phyloP scores from a whole-genome alignment of 805 yeast genomes.

The Saccharomycopsis javanensis region DNA sequence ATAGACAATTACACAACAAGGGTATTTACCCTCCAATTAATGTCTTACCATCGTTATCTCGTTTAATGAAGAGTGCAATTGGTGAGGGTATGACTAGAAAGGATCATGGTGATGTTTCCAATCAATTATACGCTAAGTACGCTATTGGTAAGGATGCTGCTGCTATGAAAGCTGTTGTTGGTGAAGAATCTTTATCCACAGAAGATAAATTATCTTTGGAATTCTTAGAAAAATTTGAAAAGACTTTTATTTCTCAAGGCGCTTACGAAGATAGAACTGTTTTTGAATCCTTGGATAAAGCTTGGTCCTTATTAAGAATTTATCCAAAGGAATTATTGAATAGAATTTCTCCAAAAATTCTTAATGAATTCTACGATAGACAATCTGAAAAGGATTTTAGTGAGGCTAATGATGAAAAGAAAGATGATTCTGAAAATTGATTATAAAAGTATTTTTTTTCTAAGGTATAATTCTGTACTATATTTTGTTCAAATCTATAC shows the following conservation, averaged over 20 bases:
- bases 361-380: slow-evolving; percentile 92
- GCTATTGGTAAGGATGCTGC: slow-evolving; percentile 99
- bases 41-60: slow-evolving; percentile 92
- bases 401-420: slow-evolving; percentile 36
- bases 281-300: slow-evolving; percentile 92
- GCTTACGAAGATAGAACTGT: slow-evolving; percentile 93
- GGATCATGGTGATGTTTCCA: slow-evolving; percentile 98
- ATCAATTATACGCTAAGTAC: slow-evolving; percentile 96
- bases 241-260: slow-evolving; percentile 91
- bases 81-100: slow-evolving; percentile 99
- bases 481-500: not conserved
- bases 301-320: slow-evolving; percentile 96
- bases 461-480: not conserved
- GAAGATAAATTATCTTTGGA: slow-evolving; percentile 97
- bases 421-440: slow-evolving; percentile 28
- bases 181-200: slow-evolving; percentile 97
- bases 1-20: slow-evolving; percentile 90
- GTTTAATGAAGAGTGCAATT: slow-evolving; percentile 98
- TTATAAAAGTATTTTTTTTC: slow-evolving; percentile 11
- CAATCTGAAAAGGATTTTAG: slow-evolving; percentile 48
- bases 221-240: slow-evolving; percentile 95
- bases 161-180: slow-evolving; percentile 99
- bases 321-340: slow-evolving; percentile 98
- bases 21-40: slow-evolving; percentile 99
- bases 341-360: slow-evolving; percentile 96